Conservation (phyloP, 345 rosid genomes). For the Erysimum cheiranthoides region DNA sequence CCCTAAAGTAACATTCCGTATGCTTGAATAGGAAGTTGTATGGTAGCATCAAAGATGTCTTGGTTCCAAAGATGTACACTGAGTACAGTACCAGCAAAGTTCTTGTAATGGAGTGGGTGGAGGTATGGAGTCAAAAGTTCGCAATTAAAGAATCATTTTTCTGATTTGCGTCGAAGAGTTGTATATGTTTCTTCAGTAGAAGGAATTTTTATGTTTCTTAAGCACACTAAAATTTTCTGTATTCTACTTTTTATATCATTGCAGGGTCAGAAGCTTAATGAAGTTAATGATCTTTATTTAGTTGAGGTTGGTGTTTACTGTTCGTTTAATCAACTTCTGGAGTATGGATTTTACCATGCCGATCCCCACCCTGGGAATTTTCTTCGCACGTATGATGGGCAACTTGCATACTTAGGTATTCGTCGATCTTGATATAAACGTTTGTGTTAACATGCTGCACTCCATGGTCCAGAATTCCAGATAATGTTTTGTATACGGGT, state of each 20-base stretch:
- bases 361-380: constrained; percentile 99
- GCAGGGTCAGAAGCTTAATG: constrained; percentile 85
- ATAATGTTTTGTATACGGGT: constrained; percentile 12
- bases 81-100: constrained; percentile 86
- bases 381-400: constrained; percentile 86
- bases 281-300: constrained; percentile 73
- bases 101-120: constrained; percentile 96
- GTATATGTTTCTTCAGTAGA: constrained; percentile 21
- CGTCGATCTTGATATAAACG: not conserved
- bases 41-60: constrained; percentile 76
- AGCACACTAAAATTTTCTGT: constrained; percentile 24
- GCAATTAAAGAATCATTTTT: not conserved
- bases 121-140: constrained; percentile 57
- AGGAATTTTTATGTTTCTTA: constrained; percentile 7
- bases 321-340: constrained; percentile 93
- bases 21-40: constrained; percentile 69
- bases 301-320: constrained; percentile 94
- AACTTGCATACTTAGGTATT: constrained; percentile 91
- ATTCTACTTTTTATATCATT: constrained; percentile 32
- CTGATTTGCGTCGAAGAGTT: constrained; percentile 15
- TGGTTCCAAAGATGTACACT: constrained; percentile 81
- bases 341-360: constrained; percentile 95
- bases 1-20: constrained; percentile 27
- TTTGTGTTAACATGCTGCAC: not conserved
- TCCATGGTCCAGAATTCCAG: constrained; percentile 17